Evolutionary conservation across 2,329 filamentous ascomycete species (phyloP).

Genomic region (Trichoderma sp.): DNA sequence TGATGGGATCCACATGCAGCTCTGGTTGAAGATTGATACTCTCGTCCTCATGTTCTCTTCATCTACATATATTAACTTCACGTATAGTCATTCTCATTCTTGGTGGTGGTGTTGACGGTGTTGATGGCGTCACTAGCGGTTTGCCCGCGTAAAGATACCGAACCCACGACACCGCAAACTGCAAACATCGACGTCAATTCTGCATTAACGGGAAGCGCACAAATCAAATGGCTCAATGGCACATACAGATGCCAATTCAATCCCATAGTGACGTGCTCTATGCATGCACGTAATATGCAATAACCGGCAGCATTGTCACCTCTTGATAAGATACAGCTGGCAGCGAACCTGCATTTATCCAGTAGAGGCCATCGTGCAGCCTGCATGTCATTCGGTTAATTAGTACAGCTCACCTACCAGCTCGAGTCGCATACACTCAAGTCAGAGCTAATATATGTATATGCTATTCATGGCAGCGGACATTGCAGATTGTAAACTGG

Average conservation of each 20-base stretch:
- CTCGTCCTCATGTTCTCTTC: no score
- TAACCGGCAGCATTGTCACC: not conserved
- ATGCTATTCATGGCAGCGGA: no score
- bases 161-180: not conserved
- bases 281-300: not conserved
- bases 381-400: not conserved
- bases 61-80: no score
- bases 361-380: not conserved
- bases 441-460: no score
- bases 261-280: not conserved
- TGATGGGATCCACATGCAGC: not conserved
- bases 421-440: no score
- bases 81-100: no score
- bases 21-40: no score
- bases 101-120: no score
- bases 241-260: not conserved
- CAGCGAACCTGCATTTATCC: not conserved
- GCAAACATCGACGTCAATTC: not conserved
- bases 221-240: not conserved
- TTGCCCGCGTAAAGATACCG: not conserved
- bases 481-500: no score
- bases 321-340: not conserved
- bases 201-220: not conserved
- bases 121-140: not conserved
- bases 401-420: not conserved